Percentiles rank a stretch among this genome's conserved stretches.
These are phyloP conservation scores for Neurospora sp. DNA, from an alignment of 495 filamentous ascomycete species.

Conservation along the genomic window DNA sequence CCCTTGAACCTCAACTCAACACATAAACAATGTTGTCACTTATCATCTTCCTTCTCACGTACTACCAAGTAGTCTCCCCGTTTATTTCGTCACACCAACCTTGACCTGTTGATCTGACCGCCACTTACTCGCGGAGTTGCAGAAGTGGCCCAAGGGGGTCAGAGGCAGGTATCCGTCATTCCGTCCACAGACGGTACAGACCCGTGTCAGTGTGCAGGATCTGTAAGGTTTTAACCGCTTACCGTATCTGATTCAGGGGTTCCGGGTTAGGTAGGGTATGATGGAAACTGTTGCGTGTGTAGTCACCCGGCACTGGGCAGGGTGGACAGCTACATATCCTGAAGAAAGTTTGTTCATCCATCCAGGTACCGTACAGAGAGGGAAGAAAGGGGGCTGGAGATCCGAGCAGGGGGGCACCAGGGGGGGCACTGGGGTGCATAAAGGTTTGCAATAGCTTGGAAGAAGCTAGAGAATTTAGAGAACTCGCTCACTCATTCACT, in stretches of 20 bases:
- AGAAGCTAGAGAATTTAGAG: neutral
- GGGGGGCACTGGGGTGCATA: neutral
- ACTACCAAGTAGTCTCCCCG: neutral
- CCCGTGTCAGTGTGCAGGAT: neutral
- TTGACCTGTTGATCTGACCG: neutral
- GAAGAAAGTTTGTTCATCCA: neutral
- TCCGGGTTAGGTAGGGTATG: neutral
- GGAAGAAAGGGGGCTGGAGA: neutral
- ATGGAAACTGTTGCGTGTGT: neutral
- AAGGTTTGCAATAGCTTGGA: neutral
- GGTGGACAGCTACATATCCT: neutral
- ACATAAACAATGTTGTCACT: neutral
- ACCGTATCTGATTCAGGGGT: neutral
- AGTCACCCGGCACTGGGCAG: neutral
- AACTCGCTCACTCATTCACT: neutral
- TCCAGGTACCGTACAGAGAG: neutral
- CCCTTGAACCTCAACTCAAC: neutral
- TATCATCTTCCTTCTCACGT: neutral
- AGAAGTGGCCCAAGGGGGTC: neutral
- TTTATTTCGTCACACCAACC: neutral
- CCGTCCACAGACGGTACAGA: neutral
- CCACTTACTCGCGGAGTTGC: neutral
- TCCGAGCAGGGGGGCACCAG: neutral
- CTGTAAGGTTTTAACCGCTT: neutral
- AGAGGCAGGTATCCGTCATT: neutral